Conservation (phyloP, 768 basidiomycete genomes). For the Suillus cothurnatus region DNA sequence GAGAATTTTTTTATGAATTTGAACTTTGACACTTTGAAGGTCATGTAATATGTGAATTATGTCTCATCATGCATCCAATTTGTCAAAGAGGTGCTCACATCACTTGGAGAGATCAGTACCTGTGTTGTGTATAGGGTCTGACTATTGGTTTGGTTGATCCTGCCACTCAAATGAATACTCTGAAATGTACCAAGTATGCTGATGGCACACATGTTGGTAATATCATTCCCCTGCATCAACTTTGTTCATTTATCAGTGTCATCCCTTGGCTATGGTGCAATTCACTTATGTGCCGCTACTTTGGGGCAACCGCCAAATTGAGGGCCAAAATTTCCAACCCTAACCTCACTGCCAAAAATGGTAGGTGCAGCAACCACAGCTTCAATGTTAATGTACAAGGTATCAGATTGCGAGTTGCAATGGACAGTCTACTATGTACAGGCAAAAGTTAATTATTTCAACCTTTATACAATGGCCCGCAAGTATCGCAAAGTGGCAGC, state of each 20-base stretch:
- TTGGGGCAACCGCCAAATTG: not conserved
- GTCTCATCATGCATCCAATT: not conserved
- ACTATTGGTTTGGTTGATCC: not conserved
- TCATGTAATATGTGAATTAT: not conserved
- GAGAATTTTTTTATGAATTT: not conserved
- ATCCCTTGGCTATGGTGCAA: slow-evolving; percentile 18
- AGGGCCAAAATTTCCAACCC: not conserved
- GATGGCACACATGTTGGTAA: slow-evolving; percentile 25
- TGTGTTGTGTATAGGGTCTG: not conserved
- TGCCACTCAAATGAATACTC: slow-evolving; percentile 22
- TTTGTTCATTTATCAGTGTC: slow-evolving; percentile 28
- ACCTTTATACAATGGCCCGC: not conserved
- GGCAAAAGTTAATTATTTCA: not conserved
- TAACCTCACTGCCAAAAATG: not conserved
- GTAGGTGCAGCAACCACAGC: not conserved
- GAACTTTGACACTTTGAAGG: not conserved
- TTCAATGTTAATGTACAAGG: not conserved
- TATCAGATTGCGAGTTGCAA: not conserved
- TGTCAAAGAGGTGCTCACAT: not conserved
- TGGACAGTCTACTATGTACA: not conserved
- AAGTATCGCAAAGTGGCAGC: not conserved
- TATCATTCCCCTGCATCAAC: slow-evolving; percentile 27
- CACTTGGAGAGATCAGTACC: not conserved
- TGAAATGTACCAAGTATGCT: slow-evolving; percentile 21
- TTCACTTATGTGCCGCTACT: not conserved